Evolutionary conservation across 805 yeast species (phyloP), one percentile per base, ranked within the genome.

Genomic region (Blastobotrys mokoenaii): DNA sequence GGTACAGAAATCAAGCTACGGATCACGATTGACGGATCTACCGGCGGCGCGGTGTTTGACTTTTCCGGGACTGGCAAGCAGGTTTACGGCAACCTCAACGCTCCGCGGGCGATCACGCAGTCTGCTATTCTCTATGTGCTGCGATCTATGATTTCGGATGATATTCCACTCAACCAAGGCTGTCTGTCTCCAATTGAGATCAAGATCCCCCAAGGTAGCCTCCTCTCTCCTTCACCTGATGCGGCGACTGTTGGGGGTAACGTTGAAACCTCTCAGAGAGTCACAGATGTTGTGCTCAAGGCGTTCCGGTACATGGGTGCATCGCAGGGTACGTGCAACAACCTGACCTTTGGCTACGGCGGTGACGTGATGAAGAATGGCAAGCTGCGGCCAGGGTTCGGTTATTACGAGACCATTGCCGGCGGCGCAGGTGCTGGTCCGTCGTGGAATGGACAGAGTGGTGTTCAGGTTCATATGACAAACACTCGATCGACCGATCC

Each of bases 201-300:
- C 22, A 66, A 65, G 2, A 76, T 82, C 40, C 89, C 89, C 3
- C 68, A 70, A 38, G 75, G 75, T 8, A 76, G 83, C 2, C 65
- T 84, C 12, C 67, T 93, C 11, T 74, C 82, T 20, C 97, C 97
- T 1, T 76, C 80, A 15, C 74, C 74, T 33, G 90, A 84, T 12
- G 90, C 94, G 40, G 98, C 97, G 1, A 95, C 87, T 32, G 97
- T 90, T 15, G 93, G 89, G 38, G 96, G 96, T 7, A 90, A 90
- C 62, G 97, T 90, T 6, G 83, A 89, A 65, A 90, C 97, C 1
- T 83, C 96, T 1, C 97, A 93, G 64, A 74, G 97, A 55, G 79
- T 93, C 40, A 88, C 95, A 0, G 97, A 89, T 64, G 90, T 84
- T 2, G 77, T 93, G 35, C 70, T 90, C 57, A 82, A 81, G 56